Conservation (phyloP, 2,329 filamentous ascomycete species). For the Verticillium longisporum region DNA sequence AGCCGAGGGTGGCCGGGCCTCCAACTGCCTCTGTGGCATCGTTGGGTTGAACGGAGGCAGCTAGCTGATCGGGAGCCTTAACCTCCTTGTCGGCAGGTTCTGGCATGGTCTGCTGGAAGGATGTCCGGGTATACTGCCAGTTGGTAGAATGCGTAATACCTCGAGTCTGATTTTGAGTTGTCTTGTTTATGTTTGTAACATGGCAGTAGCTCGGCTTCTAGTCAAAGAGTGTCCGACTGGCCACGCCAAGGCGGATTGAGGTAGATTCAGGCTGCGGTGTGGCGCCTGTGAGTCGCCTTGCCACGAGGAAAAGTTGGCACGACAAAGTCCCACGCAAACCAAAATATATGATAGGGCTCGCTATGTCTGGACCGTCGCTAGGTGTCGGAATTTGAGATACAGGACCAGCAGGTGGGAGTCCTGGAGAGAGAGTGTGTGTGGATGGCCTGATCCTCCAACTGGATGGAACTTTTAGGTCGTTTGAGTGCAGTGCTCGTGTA, state of each 20-base stretch:
- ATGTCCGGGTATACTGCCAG: neutral
- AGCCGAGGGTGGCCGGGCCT: neutral
- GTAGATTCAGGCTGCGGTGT: neutral
- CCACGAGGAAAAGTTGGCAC: neutral
- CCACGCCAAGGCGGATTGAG: neutral
- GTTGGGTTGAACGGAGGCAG: slow-evolving; percentile 19
- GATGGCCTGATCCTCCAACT: neutral
- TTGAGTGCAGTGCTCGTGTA: neutral
- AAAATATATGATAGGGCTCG: neutral
- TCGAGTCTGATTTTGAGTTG: neutral
- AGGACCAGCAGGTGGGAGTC: neutral
- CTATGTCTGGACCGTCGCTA: neutral
- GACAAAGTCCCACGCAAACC: neutral
- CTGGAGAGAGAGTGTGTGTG: neutral
- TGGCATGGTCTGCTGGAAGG: slow-evolving; percentile 14
- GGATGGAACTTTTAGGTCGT: neutral
- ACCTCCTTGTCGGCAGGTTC: slow-evolving; percentile 19
- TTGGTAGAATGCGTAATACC: neutral
- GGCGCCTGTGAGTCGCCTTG: neutral
- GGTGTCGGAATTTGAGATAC: neutral
- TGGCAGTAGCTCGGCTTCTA: neutral
- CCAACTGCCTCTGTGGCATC: slow-evolving; percentile 6
- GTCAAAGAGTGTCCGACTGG: neutral
- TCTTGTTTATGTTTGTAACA: neutral
- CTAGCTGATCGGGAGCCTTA: slow-evolving; percentile 20